Evolutionary conservation across 768 basidiomycete genomes (phyloP).

Genomic region (Megacollybia marginata): DNA sequence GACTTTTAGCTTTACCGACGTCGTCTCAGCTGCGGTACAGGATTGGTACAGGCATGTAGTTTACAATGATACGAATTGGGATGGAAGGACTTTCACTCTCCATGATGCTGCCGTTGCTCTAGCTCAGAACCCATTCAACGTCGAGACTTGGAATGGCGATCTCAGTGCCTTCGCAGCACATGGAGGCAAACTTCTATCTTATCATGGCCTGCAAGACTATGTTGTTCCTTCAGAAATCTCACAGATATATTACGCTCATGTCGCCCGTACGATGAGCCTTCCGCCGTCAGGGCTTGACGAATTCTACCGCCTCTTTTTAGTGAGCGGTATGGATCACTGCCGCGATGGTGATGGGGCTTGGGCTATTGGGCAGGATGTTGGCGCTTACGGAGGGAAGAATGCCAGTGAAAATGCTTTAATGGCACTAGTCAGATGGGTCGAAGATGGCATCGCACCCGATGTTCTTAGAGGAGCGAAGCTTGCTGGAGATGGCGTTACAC

Average conservation of each 20-base stretch:
- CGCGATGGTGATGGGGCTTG: constrained; percentile 9
- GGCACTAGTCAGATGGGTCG: constrained; percentile 5
- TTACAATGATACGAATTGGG: constrained; percentile 2
- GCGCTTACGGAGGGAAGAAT: neutral
- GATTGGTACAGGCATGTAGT: constrained; percentile 3
- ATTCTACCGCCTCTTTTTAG: constrained; percentile 15
- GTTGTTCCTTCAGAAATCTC: constrained; percentile 12
- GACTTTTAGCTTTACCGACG: neutral
- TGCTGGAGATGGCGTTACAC: neutral
- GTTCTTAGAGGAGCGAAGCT: neutral
- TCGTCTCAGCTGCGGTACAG: neutral
- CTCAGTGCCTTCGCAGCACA: constrained; percentile 7
- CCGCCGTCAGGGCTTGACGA: constrained; percentile 8
- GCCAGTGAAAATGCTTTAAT: constrained; percentile 1
- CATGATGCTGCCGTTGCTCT: neutral
- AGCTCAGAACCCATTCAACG: constrained; percentile 2
- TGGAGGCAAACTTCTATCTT: constrained; percentile 14
- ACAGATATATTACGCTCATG: constrained; percentile 9
- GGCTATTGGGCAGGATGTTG: constrained; percentile 7
- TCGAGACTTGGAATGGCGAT: constrained; percentile 7
- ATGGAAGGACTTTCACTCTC: constrained; percentile 1
- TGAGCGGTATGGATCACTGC: constrained; percentile 16
- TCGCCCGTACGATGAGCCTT: constrained; percentile 10
- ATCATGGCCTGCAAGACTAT: constrained; percentile 10
- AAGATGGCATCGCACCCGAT: constrained; percentile 3